Percentiles rank a stretch among this genome's conserved stretches.
phyloP scores from a whole-genome alignment of 2,329 filamentous ascomycete genomes.

The Plenodomus tracheiphilus region DNA sequence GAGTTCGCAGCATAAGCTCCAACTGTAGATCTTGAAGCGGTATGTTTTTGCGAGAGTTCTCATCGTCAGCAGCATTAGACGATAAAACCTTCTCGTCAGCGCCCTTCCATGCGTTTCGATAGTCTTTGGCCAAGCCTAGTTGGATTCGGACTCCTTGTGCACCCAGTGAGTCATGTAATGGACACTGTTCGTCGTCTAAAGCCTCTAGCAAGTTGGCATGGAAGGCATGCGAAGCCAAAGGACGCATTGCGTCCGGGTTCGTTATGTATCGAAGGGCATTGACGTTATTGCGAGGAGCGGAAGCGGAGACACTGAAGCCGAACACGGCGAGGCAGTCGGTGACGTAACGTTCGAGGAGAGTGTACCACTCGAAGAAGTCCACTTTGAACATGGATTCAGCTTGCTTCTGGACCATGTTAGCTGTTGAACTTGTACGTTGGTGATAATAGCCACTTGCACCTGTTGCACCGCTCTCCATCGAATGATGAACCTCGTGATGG shows the following conservation, averaged over 20 bases:
- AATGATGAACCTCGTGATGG: constrained; percentile 10
- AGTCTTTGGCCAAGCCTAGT: constrained; percentile 67
- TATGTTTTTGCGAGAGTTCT: constrained; percentile 27
- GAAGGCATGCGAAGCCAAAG: constrained; percentile 56
- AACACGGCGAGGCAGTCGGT: constrained; percentile 69
- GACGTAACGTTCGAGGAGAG: constrained; percentile 70
- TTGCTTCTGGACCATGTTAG: constrained; percentile 26
- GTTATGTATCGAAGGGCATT: constrained; percentile 40
- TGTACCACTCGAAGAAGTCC: constrained; percentile 78
- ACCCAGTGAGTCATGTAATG: constrained; percentile 61
- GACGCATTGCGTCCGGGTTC: constrained; percentile 28
- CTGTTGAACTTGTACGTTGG: neutral
- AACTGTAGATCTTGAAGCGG: constrained; percentile 65
- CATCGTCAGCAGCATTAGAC: constrained; percentile 19
- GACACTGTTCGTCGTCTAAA: constrained; percentile 60
- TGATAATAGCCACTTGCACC: constrained; percentile 18
- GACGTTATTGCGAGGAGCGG: constrained; percentile 21
- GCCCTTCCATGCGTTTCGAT: constrained; percentile 74
- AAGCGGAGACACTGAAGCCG: constrained; percentile 55
- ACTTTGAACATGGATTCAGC: constrained; percentile 69
- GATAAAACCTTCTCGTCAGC: constrained; percentile 52
- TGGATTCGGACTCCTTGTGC: constrained; percentile 59
- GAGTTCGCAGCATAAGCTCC: constrained; percentile 59
- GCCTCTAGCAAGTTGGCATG: constrained; percentile 71
- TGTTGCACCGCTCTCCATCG: constrained; percentile 16